Evolutionary conservation across 1,139 yeast genomes (phyloP).

Genomic region (Protomyces inouyei): DNA sequence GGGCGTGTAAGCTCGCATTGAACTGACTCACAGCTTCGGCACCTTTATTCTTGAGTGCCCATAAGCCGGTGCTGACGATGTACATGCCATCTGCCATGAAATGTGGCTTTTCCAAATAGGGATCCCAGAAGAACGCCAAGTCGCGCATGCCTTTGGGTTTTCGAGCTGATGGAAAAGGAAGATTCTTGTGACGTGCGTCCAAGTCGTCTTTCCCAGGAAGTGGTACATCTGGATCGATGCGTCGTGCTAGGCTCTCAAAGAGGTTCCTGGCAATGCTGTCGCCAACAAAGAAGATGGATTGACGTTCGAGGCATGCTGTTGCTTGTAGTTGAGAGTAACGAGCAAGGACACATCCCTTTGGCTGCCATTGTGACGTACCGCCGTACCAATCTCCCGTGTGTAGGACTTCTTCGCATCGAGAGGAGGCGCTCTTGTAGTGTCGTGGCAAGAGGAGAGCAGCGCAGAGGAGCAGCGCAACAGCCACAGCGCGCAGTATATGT

Average conservation of each 20-base stretch:
- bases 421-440: background rate
- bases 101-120: slow-evolving; percentile 29
- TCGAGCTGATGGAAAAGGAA: slow-evolving; percentile 26
- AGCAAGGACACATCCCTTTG: slow-evolving; percentile 34
- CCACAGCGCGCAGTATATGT: too few species aligned
- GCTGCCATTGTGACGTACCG: slow-evolving; percentile 32
- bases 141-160: background rate
- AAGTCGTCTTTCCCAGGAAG: too few species aligned
- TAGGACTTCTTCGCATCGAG: background rate
- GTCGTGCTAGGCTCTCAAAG: slow-evolving; percentile 32
- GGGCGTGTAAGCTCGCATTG: slow-evolving; percentile 27
- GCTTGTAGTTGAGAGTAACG: slow-evolving; percentile 31
- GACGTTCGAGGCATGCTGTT: background rate
- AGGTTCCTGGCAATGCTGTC: slow-evolving; percentile 35
- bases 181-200: slow-evolving; percentile 1
- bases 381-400: background rate
- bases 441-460: background rate
- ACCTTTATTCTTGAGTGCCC: slow-evolving; percentile 29
- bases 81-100: background rate
- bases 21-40: slow-evolving; percentile 33
- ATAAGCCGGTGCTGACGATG: slow-evolving; percentile 15
- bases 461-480: too few species aligned
- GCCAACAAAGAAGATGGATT: slow-evolving; percentile 34
- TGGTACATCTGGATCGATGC: slow-evolving; percentile 28
- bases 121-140: slow-evolving; percentile 34